phyloP scores from a whole-genome alignment of 768 basidiomycete genomes.

The Udeniomyces megalosporus region DNA sequence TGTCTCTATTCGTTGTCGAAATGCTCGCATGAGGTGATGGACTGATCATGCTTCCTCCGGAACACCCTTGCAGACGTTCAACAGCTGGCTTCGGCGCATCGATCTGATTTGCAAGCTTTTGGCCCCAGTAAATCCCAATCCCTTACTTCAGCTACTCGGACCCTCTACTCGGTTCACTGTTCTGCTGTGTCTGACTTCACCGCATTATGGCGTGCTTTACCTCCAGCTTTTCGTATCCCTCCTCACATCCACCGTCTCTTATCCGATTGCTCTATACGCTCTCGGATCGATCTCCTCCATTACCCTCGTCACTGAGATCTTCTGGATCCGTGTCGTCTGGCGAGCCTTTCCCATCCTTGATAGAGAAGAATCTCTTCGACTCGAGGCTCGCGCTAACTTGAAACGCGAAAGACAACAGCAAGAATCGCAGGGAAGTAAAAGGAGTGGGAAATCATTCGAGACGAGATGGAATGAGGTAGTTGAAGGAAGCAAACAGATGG shows the following conservation, averaged over 20 bases:
- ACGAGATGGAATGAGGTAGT: background rate
- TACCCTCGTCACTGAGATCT: constrained; percentile 34
- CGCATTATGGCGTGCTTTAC: too few species aligned
- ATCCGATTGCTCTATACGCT: constrained; percentile 19
- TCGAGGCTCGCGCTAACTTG: background rate
- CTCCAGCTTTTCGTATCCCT: constrained; percentile 36
- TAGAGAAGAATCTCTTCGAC: constrained; percentile 20
- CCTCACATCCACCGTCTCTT: constrained; percentile 31
- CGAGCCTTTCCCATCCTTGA: constrained; percentile 30
- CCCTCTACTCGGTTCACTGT: too few species aligned
- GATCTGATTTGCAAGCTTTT: constrained; percentile 40
- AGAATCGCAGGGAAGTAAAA: background rate
- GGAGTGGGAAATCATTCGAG: background rate
- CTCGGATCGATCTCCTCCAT: constrained; percentile 30
- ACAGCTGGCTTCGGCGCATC: constrained; percentile 31
- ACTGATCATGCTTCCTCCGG: too few species aligned
- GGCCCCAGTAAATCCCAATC: constrained; percentile 27
- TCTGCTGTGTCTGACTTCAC: too few species aligned
- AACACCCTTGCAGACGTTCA: too few species aligned
- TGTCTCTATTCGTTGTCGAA: too few species aligned
- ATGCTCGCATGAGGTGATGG: too few species aligned
- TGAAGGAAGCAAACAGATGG: background rate
- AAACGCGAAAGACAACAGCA: constrained; percentile 17
- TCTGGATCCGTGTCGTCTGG: constrained; percentile 34
- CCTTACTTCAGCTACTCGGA: background rate